Percentiles rank a stretch among this genome's conserved stretches.
Evolutionary conservation across 441 rosid species (phyloP).

Genomic region (Erodium trifolium): DNA sequence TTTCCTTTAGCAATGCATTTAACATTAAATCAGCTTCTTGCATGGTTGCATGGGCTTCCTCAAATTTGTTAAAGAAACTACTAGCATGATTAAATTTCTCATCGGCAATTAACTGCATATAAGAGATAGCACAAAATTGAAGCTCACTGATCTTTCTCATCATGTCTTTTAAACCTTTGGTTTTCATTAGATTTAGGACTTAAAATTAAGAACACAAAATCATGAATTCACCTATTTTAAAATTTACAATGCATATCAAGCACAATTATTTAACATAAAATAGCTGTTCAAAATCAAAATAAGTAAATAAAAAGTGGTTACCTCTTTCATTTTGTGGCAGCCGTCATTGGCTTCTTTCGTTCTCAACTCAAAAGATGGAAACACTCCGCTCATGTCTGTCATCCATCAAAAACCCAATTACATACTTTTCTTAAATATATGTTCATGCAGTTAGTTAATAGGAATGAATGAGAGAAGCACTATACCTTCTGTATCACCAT

Average conservation of each 20-base stretch:
- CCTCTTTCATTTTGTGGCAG: conserved; percentile 28
- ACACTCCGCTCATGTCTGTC: conserved; percentile 36
- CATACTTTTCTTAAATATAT: conserved; percentile 14
- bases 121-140: conserved; percentile 24
- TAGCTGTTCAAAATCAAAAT: neutral
- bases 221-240: neutral
- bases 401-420: conserved; percentile 21
- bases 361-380: conserved; percentile 28
- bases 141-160: conserved; percentile 17
- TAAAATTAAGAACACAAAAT: neutral
- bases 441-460: conserved; percentile 14
- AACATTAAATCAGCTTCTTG: conserved; percentile 70
- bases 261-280: neutral
- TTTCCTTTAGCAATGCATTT: conserved; percentile 57
- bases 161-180: neutral
- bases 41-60: conserved; percentile 63
- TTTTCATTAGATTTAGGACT: neutral
- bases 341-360: conserved; percentile 30
- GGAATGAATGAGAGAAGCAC: conserved; percentile 20
- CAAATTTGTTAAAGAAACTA: conserved; percentile 55
- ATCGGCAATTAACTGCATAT: conserved; percentile 31
- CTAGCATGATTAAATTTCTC: conserved; percentile 35
- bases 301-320: conserved; percentile 17
- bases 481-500: conserved; percentile 36
- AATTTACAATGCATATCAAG: neutral